Base-by-base conservation (phyloP, 1,284 basidiomycete genomes). In the Malassezia equina region DNA sequence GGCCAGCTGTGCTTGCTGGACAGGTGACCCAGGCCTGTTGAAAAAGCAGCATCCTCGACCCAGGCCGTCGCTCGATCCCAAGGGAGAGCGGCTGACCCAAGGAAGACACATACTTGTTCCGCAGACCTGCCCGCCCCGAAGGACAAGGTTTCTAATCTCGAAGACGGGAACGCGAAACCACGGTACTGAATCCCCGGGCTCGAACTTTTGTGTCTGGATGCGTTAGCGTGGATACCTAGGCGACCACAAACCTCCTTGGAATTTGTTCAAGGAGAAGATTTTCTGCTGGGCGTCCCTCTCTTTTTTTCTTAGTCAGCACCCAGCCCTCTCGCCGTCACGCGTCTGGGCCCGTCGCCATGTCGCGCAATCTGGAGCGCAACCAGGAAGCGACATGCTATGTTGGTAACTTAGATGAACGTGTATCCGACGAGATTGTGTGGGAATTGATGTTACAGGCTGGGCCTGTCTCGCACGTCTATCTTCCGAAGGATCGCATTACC, bases 401-500 rank as follows among this genome's bases (percentile, higher is more conserved):
- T 15, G 93, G 93, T 60, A 98, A 98, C 75, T 81, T 98, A 32
- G 93, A 98, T 71, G 94, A 96, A 75, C 82, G 89, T 53, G 90
- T 87, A 69, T 82, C 87, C 7, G 93, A 98, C 75, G 88, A 90
- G 42, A 80, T 98, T 61, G 80, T 98, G 60, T 98, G 93, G 93
- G 93, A 98, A 78, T 79, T 98, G 46, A 98, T 98, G 93, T 78
- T 96, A 58, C 93, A 96, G 78, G 91, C 91, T 11, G 93, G 93
- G 6, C 93, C 93, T 61, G 88, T 96, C 51, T 89, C 90, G 89
- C 72, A 73, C 86, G 80, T 75, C 17, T 61, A 58, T 55, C 80
- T 98, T n/a, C 93, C 93, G n/a, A 98, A 96, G 77, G 94, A 98
- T 78, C 84, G 93, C 64, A 90, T 98, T 61, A 94, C 90, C 11